Evolutionary conservation across 192 early-diverging fungal genomes (phyloP).

Genomic region (Umbelopsis vinacea): DNA sequence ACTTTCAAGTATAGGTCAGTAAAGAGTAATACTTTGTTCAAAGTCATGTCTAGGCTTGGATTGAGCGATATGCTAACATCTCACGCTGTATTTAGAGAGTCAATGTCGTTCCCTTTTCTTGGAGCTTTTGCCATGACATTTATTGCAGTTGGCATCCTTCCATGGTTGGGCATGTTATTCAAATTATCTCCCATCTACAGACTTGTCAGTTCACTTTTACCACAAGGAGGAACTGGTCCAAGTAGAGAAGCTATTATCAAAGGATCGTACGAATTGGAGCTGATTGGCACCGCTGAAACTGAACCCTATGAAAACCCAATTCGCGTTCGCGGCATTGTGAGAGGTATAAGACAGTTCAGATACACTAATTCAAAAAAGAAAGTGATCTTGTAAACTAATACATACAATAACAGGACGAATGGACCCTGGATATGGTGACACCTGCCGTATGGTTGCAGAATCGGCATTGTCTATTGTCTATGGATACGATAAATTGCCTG

Average conservation of each 20-base stretch:
- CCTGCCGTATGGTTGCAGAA: slow-evolving; percentile 78
- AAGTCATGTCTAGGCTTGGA: too few species aligned
- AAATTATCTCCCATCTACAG: slow-evolving; percentile 51
- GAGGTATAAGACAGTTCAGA: slow-evolving; percentile 23
- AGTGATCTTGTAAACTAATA: slow-evolving; percentile 3
- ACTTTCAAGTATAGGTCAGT: slow-evolving; percentile 46
- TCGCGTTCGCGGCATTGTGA: slow-evolving; percentile 53
- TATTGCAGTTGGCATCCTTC: slow-evolving; percentile 43
- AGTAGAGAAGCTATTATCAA: slow-evolving; percentile 55
- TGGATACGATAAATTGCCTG: slow-evolving; percentile 53
- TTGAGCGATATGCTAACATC: too few species aligned
- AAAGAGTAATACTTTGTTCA: neutral
- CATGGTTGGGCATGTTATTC: slow-evolving; percentile 45
- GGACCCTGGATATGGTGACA: slow-evolving; percentile 88
- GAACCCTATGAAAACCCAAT: slow-evolving; percentile 47
- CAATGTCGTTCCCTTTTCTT: slow-evolving; percentile 54
- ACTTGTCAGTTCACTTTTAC: slow-evolving; percentile 57
- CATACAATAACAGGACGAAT: slow-evolving; percentile 37
- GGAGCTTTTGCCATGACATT: slow-evolving; percentile 46
- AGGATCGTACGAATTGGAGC: slow-evolving; percentile 52
- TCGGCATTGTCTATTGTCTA: slow-evolving; percentile 75
- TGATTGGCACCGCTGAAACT: slow-evolving; percentile 52
- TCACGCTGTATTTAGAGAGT: slow-evolving; percentile 48
- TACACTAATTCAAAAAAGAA: neutral
- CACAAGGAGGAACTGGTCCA: slow-evolving; percentile 73